Base-by-base conservation (phyloP, 768 basidiomycete genomes). In the Suillus sp. region DNA sequence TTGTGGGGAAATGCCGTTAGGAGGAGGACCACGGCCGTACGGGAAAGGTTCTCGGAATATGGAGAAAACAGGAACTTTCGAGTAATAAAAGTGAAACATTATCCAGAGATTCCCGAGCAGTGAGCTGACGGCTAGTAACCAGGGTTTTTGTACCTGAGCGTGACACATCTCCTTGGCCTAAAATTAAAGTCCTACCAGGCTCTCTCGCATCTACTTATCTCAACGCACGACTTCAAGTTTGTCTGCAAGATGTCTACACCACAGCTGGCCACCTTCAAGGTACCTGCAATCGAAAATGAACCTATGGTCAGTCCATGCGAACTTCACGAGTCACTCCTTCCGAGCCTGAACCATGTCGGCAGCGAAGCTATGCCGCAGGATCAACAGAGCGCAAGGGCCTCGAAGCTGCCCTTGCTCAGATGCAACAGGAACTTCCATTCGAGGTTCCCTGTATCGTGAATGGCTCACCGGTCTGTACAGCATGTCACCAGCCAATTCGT, bases 361-460 rank as follows among this genome's bases (percentile, higher is more conserved):
- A 95, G 93, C 85, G 83, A 76, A 74, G 83, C 47, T 99, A 98
- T 79, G 86, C 85, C 1, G 84, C 86, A 22, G 93, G 90, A 60
- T 91, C 94, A 0, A 72, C 83, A 8, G 96, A 99, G 75, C 87
- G 96, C 55, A 77, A 77, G 32, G 89, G 79, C 2, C 80, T 99
- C 61, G 79, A 89, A 69, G 88, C 83, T 30, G 90, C 93, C 20
- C 72, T 99, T 68, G 72, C 78, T 9, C 82, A 93, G 81, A 92
- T 98, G 91, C 83, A 93, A 75, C 82, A 88, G 65, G 80, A 89
- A 68, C 80, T 92, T 9, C 95, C 96, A 2, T 95, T 95, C 74
- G 91, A 97, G 71, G 92, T 99, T 1, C 97, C 96, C 9, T 93
- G 92, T 71, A 82, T 99, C 66, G 85, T 99, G 66, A 92, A 98